Conservation (phyloP, 176 grass and related monocot species). For the Oryza glaberrima region DNA sequence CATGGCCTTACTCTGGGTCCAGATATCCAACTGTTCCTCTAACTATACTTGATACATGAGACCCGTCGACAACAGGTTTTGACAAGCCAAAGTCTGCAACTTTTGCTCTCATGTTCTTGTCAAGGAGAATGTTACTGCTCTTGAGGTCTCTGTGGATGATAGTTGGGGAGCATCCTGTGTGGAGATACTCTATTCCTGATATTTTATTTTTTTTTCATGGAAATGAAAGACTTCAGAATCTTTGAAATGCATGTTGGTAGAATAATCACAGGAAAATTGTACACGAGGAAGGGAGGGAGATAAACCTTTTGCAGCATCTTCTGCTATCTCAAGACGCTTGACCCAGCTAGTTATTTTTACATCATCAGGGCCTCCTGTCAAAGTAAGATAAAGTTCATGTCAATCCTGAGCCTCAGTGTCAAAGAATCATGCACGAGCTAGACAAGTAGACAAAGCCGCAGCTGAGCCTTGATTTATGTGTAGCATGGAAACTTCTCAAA, state of each 20-base stretch:
- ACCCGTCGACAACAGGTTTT: conserved; percentile 73
- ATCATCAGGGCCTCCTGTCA: conserved; percentile 70
- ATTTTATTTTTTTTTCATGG: not conserved
- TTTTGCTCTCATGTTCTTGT: conserved; percentile 85
- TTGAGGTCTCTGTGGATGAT: conserved; percentile 96
- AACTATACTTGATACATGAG: conserved; percentile 86
- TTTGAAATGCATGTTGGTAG: conserved; percentile 12
- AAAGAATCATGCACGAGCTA: conserved; percentile 18
- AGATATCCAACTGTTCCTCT: conserved; percentile 90
- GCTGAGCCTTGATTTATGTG: not conserved
- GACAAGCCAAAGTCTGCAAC: conserved; percentile 94
- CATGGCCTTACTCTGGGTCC: conserved; percentile 81
- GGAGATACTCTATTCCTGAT: conserved; percentile 96
- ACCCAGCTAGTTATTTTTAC: conserved; percentile 86
- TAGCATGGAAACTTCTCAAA: conserved; percentile 2
- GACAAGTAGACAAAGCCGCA: not conserved
- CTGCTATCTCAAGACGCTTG: conserved; percentile 95
- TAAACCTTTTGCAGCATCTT: conserved; percentile 97
- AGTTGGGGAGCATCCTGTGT: conserved; percentile 91
- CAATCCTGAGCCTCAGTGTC: not conserved
- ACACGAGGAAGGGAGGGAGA: not conserved
- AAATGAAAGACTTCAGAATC: conserved; percentile 9
- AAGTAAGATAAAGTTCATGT: conserved; percentile 19
- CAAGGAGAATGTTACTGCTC: conserved; percentile 96
- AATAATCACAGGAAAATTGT: not conserved